These are phyloP conservation scores for Uronychia binucleata DNA, from an alignment of 73 alveolate genomes.

Conservation along the genomic window DNA sequence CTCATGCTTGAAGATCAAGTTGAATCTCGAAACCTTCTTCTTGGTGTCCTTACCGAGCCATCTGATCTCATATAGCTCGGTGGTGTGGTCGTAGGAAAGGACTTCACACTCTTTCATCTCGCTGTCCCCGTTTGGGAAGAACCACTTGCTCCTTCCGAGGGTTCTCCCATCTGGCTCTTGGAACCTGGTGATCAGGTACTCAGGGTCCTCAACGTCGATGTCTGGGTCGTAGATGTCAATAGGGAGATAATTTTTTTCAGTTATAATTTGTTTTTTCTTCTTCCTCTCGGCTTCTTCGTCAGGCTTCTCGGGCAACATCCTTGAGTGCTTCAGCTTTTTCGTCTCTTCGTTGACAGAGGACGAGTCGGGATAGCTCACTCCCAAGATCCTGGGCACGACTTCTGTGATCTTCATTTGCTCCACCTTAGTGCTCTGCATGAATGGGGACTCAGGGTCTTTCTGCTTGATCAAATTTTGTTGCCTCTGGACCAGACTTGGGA, in stretches of 20 bases:
- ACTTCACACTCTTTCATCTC: slow-evolving; percentile 58
- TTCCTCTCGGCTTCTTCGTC: background rate
- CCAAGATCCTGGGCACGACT: slow-evolving; percentile 27
- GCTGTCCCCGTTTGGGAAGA: slow-evolving; percentile 57
- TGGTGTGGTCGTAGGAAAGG: slow-evolving; percentile 21
- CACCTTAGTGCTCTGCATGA: slow-evolving; percentile 24
- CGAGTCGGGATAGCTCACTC: slow-evolving; percentile 4
- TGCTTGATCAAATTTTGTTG: slow-evolving; percentile 20
- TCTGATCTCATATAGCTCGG: slow-evolving; percentile 43
- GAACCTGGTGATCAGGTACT: slow-evolving; percentile 10
- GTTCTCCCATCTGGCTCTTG: slow-evolving; percentile 24
- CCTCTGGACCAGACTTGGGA: slow-evolving; percentile 34
- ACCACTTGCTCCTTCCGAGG: slow-evolving; percentile 59
- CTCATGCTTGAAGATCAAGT: slow-evolving; percentile 45
- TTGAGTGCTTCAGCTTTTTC: slow-evolving; percentile 2
- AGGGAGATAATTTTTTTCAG: slow-evolving; percentile 41
- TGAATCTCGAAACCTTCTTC: slow-evolving; percentile 58
- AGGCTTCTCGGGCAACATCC: background rate
- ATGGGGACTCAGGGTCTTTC: slow-evolving; percentile 40
- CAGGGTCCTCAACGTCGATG: slow-evolving; percentile 46
- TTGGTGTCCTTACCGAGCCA: slow-evolving; percentile 55
- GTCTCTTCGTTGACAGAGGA: background rate
- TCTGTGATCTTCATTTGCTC: slow-evolving; percentile 18
- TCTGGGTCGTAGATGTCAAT: slow-evolving; percentile 57
- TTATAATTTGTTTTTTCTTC: background rate